phyloP scores from a whole-genome alignment of 2,329 filamentous ascomycete genomes.

The Cladobotryum mycophilum region DNA sequence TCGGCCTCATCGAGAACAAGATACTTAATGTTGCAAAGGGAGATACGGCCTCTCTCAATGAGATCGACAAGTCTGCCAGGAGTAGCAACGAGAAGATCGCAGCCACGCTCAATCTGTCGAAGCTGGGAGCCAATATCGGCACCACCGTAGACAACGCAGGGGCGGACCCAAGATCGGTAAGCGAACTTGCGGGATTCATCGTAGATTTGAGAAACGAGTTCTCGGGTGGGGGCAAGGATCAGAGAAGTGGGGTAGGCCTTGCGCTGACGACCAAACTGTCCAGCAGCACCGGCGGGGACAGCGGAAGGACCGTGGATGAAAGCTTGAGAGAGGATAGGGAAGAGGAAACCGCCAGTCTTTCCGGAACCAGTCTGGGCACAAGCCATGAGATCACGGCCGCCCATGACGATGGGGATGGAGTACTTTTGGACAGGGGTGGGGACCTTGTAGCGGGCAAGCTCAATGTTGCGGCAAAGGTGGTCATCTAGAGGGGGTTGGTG shows the following conservation, averaged over 20 bases:
- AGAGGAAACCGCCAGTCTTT: slow-evolving; percentile 99
- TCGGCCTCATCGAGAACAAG: slow-evolving; percentile 98
- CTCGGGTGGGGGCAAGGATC: slow-evolving; percentile 93
- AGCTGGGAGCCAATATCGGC: slow-evolving; percentile 98
- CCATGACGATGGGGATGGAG: slow-evolving; percentile 98
- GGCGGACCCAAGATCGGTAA: slow-evolving; percentile 97
- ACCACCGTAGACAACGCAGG: slow-evolving; percentile 98
- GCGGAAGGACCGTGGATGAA: slow-evolving; percentile 81
- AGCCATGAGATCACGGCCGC: slow-evolving; percentile 96
- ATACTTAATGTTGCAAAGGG: slow-evolving; percentile 97
- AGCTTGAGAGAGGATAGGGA: slow-evolving; percentile 97
- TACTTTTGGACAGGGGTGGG: slow-evolving; percentile 99
- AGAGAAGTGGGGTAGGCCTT: slow-evolving; percentile 96
- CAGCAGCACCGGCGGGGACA: slow-evolving; percentile 55
- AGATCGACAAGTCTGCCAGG: slow-evolving; percentile 95
- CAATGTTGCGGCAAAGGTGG: slow-evolving; percentile 88
- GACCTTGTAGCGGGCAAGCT: slow-evolving; percentile 87
- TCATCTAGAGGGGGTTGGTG: slow-evolving; percentile 94
- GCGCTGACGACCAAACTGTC: slow-evolving; percentile 84
- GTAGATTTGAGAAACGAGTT: slow-evolving; percentile 97
- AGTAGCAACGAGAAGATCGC: slow-evolving; percentile 93
- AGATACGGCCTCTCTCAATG: slow-evolving; percentile 97
- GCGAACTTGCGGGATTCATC: slow-evolving; percentile 97
- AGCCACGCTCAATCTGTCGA: slow-evolving; percentile 94
- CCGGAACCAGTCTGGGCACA: slow-evolving; percentile 99